Conservation (phyloP, 306 rosid genomes). For the Cucumis cinereus region DNA sequence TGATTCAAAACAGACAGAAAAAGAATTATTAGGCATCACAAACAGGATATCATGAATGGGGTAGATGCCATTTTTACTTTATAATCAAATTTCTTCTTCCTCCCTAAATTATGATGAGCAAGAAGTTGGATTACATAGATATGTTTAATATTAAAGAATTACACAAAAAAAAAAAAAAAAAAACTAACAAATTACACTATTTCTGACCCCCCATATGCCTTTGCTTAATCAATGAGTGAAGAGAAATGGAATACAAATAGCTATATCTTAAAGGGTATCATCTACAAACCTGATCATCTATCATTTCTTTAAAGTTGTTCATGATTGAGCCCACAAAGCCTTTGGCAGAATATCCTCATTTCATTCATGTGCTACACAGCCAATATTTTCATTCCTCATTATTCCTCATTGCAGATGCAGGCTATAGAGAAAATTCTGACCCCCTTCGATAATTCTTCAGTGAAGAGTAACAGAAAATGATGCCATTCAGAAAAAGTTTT, state of each 20-base stretch:
- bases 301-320: conserved; percentile 13
- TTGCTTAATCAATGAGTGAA: conserved; percentile 18
- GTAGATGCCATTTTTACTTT: neutral
- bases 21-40: neutral
- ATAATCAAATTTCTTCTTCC: conserved; percentile 23
- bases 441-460: neutral
- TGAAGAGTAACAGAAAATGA: neutral
- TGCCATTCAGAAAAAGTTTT: neutral
- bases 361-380: neutral
- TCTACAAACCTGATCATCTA: conserved; percentile 22
- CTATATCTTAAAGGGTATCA: conserved; percentile 33
- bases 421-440: neutral
- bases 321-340: conserved; percentile 4
- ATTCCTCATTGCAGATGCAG: neutral
- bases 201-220: conserved; percentile 34
- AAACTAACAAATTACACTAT: conserved; percentile 29
- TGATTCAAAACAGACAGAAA: neutral
- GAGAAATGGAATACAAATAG: conserved; percentile 12
- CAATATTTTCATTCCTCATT: neutral
- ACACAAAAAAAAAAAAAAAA: conserved; percentile 9
- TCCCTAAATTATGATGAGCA: conserved; percentile 15
- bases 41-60: neutral
- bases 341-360: neutral
- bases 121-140: conserved; percentile 16
- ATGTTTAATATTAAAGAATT: conserved; percentile 41